Conservation (phyloP, 495 filamentous ascomycete genomes). For the Hypoxylon rickii region DNA sequence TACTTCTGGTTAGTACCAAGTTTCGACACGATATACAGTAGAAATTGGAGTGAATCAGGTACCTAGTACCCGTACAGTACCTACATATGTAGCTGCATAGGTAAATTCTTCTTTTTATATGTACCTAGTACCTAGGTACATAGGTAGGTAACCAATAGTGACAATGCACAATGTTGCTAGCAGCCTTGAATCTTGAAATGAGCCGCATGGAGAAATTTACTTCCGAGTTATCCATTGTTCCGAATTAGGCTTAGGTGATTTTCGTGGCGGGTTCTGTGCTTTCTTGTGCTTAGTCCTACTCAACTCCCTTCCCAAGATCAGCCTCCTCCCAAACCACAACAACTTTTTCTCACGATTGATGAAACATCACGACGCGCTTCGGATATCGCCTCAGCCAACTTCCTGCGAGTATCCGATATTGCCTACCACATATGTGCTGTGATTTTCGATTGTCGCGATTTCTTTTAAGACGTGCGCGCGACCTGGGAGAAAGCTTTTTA, state of each 20-base stretch:
- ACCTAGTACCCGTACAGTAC: too few relatives aligned
- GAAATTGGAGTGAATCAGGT: too few relatives aligned
- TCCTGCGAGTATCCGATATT: constrained; percentile 36
- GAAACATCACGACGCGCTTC: constrained; percentile 46
- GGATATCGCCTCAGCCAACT: constrained; percentile 36
- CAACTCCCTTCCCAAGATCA: constrained; percentile 13
- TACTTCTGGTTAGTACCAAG: too few relatives aligned
- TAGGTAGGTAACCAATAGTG: background rate
- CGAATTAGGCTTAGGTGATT: constrained; percentile 28
- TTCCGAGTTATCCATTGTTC: constrained; percentile 25
- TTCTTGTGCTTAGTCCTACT: constrained; percentile 2
- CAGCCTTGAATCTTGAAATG: background rate
- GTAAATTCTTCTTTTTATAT: background rate
- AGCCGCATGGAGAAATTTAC: constrained; percentile 30
- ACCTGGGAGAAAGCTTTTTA: constrained; percentile 37
- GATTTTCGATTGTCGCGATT: constrained; percentile 32
- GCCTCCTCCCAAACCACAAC: constrained; percentile 39
- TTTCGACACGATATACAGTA: too few relatives aligned
- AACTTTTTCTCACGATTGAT: constrained; percentile 33
- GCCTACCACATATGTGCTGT: constrained; percentile 30
- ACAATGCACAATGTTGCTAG: background rate
- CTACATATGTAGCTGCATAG: background rate
- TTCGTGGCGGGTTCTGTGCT: constrained; percentile 28
- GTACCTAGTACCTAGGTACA: constrained; percentile 6
- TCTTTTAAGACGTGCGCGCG: constrained; percentile 25